A percentile compares a stretch with the other conserved stretches of the same genome.
Evolutionary conservation across 2,329 filamentous ascomycete species (phyloP).

Genomic region (Domatiomyces catenatus): DNA sequence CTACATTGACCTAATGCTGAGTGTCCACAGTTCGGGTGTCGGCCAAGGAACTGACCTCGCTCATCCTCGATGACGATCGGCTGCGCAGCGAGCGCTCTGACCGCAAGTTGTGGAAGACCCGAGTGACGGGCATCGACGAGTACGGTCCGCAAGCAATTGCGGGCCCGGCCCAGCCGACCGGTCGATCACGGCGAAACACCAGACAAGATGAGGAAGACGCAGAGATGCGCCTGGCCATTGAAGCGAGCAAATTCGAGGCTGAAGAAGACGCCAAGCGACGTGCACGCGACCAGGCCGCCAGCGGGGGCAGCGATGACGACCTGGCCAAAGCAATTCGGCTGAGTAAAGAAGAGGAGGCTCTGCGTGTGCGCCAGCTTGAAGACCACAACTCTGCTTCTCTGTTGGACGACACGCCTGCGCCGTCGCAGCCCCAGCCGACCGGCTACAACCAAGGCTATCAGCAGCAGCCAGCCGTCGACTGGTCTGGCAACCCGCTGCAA

Average conservation of each 20-base stretch:
- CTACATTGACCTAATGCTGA: constrained; percentile 1
- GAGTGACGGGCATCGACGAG: constrained; percentile 85
- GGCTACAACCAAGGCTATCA: constrained; percentile 96
- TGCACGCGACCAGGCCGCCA: constrained; percentile 30
- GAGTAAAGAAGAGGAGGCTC: constrained; percentile 78
- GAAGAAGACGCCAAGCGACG: constrained; percentile 75
- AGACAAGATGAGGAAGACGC: constrained; percentile 64
- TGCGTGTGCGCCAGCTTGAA: constrained; percentile 72
- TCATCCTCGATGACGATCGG: constrained; percentile 87
- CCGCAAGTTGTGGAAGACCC: constrained; percentile 89
- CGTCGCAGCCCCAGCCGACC: constrained; percentile 59
- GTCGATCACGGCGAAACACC: constrained; percentile 32
- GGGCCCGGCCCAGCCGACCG: constrained; percentile 22
- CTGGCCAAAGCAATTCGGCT: constrained; percentile 88
- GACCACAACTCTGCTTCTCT: constrained; percentile 69
- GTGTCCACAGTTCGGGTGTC: constrained; percentile 47
- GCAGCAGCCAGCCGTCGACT: constrained; percentile 90
- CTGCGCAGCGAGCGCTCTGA: constrained; percentile 79
- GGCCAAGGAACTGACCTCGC: constrained; percentile 83
- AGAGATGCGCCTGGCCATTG: constrained; percentile 65
- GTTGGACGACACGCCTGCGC: constrained; percentile 64
- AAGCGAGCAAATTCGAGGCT: constrained; percentile 88
- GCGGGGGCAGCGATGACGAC: constrained; percentile 70
- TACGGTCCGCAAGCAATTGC: constrained; percentile 38
- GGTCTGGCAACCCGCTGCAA: constrained; percentile 89